Evolutionary conservation across 805 yeast species (phyloP).

Genomic region (Kluyveromyces dobzhanskii): DNA sequence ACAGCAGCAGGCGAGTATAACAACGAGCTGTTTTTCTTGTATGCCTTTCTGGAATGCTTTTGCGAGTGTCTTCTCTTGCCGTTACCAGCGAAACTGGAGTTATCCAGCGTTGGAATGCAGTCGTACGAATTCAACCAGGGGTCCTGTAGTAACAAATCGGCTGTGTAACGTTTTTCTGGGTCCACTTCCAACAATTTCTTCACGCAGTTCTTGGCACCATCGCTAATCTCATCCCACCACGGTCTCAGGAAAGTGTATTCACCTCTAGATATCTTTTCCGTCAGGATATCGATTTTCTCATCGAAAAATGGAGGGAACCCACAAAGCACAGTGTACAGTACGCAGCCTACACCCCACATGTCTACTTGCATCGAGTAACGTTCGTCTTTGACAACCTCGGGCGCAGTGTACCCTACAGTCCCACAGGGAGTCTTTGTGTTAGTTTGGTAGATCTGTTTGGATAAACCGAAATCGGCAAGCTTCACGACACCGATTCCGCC

Average conservation of each 20-base stretch:
- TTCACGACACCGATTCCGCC: constrained; percentile 88
- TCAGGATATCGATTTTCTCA: constrained; percentile 52
- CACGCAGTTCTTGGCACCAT: constrained; percentile 63
- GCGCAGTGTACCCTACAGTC: constrained; percentile 97
- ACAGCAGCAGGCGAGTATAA: constrained; percentile 66
- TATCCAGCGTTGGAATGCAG: constrained; percentile 8
- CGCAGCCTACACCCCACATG: constrained; percentile 99
- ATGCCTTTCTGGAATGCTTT: constrained; percentile 11
- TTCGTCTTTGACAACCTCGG: constrained; percentile 93
- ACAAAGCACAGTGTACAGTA: constrained; percentile 82
- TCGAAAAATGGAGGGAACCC: constrained; percentile 98
- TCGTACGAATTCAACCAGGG: constrained; percentile 50
- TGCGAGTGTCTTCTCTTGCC: constrained; percentile 11
- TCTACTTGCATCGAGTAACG: constrained; percentile 89
- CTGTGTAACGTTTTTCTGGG: constrained; percentile 58
- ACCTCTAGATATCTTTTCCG: constrained; percentile 62
- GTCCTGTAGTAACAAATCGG: constrained; percentile 58
- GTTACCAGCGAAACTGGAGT: constrained; percentile 1
- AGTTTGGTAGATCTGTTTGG: constrained; percentile 81
- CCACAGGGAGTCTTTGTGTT: constrained; percentile 98
- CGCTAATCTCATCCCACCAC: constrained; percentile 82
- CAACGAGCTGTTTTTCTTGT: constrained; percentile 16
- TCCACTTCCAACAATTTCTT: constrained; percentile 58
- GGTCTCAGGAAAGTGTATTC: constrained; percentile 68
- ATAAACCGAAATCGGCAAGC: constrained; percentile 91